Conservation (phyloP, 1,139 yeast genomes). For the Suhomyces anneliseae region DNA sequence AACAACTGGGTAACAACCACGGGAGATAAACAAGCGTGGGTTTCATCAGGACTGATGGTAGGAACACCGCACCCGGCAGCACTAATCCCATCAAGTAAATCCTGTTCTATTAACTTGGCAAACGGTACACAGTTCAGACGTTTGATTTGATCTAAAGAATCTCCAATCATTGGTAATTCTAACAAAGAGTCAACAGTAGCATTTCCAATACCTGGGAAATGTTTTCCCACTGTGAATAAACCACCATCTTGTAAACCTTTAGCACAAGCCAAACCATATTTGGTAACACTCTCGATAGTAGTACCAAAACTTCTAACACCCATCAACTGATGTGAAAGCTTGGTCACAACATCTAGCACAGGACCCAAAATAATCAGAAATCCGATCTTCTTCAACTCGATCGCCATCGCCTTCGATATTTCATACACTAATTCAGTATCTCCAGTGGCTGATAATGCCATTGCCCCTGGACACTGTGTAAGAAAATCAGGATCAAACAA, state of each 20-base stretch:
- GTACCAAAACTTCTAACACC: slow-evolving; percentile 67
- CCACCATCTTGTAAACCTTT: slow-evolving; percentile 60
- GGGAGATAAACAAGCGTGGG: slow-evolving; percentile 65
- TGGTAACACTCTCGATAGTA: slow-evolving; percentile 57
- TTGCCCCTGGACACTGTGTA: slow-evolving; percentile 65
- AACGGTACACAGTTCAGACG: slow-evolving; percentile 56
- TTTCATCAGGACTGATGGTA: slow-evolving; percentile 58
- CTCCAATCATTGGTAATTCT: slow-evolving; percentile 62
- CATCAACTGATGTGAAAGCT: slow-evolving; percentile 55
- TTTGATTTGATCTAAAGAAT: slow-evolving; percentile 54
- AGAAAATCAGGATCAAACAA: slow-evolving; percentile 53
- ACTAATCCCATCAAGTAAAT: slow-evolving; percentile 55
- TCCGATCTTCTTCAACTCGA: slow-evolving; percentile 55
- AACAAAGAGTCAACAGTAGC: slow-evolving; percentile 59
- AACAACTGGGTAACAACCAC: slow-evolving; percentile 54
- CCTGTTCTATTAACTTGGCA: slow-evolving; percentile 47
- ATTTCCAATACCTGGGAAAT: slow-evolving; percentile 68
- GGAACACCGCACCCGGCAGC: slow-evolving; percentile 76
- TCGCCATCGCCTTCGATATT: slow-evolving; percentile 56
- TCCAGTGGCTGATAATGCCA: slow-evolving; percentile 64
- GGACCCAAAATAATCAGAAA: slow-evolving; percentile 63
- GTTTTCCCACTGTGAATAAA: slow-evolving; percentile 58
- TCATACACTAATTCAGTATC: slow-evolving; percentile 51
- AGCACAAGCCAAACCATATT: slow-evolving; percentile 55
- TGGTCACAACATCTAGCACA: slow-evolving; percentile 61